Percentiles rank a stretch among this genome's conserved stretches.
Conservation (phyloP, 1,139 yeast species). For the Blastobotrys apis region DNA sequence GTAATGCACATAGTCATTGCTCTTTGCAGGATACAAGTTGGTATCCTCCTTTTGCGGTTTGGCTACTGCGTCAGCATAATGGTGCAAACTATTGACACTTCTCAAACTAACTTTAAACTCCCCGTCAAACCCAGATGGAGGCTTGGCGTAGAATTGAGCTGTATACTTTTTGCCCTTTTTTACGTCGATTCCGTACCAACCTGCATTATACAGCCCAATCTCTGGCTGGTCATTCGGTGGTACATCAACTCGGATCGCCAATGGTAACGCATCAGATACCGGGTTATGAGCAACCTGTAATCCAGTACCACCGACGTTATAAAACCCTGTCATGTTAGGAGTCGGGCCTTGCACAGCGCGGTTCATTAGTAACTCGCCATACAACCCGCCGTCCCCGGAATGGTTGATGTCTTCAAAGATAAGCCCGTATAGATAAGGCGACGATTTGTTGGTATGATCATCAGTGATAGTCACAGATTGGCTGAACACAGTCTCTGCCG, state of each 20-base stretch:
- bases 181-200: slow-evolving; percentile 11
- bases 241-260: slow-evolving; percentile 2
- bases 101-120: slow-evolving; percentile 10
- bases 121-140: slow-evolving; percentile 8
- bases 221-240: slow-evolving; percentile 5
- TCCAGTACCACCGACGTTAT: slow-evolving; percentile 9
- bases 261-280: slow-evolving; percentile 2
- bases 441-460: slow-evolving; percentile 11
- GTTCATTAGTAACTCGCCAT: slow-evolving; percentile 12
- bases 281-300: slow-evolving; percentile 3
- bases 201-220: slow-evolving; percentile 12
- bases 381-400: slow-evolving; percentile 11
- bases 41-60: slow-evolving; percentile 6
- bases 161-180: slow-evolving; percentile 12
- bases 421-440: slow-evolving; percentile 10
- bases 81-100: neutral
- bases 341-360: slow-evolving; percentile 12
- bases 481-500: no score
- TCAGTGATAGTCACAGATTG: slow-evolving; percentile 4
- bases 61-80: slow-evolving; percentile 8
- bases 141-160: slow-evolving; percentile 13
- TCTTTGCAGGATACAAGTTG: slow-evolving; percentile 5
- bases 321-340: slow-evolving; percentile 8
- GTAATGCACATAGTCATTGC: slow-evolving; percentile 11
- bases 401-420: slow-evolving; percentile 13